Percentiles rank a stretch among this genome's conserved stretches.
Conservation (phyloP, 2,329 filamentous ascomycete genomes). For the Trichoderma koningiopsis region DNA sequence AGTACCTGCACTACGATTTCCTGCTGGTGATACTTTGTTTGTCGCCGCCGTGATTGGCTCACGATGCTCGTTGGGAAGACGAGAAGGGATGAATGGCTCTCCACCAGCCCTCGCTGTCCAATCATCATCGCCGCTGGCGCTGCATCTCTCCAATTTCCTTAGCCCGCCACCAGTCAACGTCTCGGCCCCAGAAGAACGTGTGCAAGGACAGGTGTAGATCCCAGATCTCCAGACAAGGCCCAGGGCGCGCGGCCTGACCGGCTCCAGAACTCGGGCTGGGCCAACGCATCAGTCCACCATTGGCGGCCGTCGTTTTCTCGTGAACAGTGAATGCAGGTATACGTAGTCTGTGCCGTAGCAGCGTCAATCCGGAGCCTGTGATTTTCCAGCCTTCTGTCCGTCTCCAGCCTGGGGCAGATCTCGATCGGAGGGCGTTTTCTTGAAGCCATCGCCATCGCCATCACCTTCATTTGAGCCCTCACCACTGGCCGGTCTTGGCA, state of each 20-base stretch:
- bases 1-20: not conserved
- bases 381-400: not conserved
- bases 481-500: not conserved
- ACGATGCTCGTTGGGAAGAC: not conserved
- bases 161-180: not conserved
- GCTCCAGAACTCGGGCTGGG: constrained; percentile 22
- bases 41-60: constrained; percentile 9
- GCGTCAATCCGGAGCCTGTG: not conserved
- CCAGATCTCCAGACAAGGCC: constrained; percentile 16
- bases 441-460: constrained; percentile 25
- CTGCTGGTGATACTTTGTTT: not conserved
- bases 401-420: not conserved
- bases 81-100: not conserved
- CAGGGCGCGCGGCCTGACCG: constrained; percentile 25
- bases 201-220: constrained; percentile 7
- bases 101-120: not conserved
- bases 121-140: not conserved
- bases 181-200: not conserved
- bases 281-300: constrained; percentile 30
- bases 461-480: not conserved
- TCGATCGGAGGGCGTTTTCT: not conserved
- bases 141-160: not conserved
- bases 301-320: not conserved
- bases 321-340: not conserved
- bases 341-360: not conserved